phyloP scores from a whole-genome alignment of 805 yeast species.

The Metschnikowia anglica region DNA sequence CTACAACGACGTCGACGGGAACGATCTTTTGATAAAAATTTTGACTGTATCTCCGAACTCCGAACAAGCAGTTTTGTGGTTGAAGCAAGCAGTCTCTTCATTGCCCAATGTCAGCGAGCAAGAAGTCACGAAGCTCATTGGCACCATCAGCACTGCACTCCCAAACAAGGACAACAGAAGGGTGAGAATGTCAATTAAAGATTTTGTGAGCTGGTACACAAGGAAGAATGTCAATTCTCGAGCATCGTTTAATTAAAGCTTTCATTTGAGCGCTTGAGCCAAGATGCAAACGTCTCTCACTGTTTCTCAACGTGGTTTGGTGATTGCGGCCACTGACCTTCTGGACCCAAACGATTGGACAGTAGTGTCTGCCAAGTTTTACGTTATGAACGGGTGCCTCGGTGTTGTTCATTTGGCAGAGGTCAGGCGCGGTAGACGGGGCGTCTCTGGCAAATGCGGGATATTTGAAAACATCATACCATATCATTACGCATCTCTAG shows the following conservation, averaged over 20 bases:
- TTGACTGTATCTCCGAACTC: conserved; percentile 51
- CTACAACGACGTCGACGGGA: conserved; percentile 73
- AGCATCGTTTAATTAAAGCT: conserved; percentile 14
- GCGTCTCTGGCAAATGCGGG: too few species aligned
- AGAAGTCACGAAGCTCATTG: conserved; percentile 65
- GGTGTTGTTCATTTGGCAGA: too few species aligned
- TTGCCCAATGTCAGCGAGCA: conserved; percentile 67
- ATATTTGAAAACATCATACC: too few species aligned
- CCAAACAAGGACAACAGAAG: conserved; percentile 69
- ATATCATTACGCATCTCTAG: too few species aligned
- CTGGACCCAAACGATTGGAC: too few species aligned
- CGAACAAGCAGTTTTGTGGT: conserved; percentile 54
- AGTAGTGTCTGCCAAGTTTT: too few species aligned
- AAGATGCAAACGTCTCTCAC: too few species aligned
- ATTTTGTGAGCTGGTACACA: conserved; percentile 80
- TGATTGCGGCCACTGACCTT: too few species aligned
- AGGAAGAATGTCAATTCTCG: conserved; percentile 59
- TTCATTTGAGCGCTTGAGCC: too few species aligned
- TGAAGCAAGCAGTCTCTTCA: conserved; percentile 50
- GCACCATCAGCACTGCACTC: conserved; percentile 57
- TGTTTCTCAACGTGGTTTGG: too few species aligned
- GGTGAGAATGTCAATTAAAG: conserved; percentile 67
- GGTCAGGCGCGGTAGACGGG: too few species aligned
- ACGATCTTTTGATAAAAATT: conserved; percentile 66
- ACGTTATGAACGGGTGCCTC: too few species aligned